Evolutionary conservation across 2,329 filamentous ascomycete species (phyloP), one percentile per base, ranked within the genome.

Genomic region (Hortaea sp.): DNA sequence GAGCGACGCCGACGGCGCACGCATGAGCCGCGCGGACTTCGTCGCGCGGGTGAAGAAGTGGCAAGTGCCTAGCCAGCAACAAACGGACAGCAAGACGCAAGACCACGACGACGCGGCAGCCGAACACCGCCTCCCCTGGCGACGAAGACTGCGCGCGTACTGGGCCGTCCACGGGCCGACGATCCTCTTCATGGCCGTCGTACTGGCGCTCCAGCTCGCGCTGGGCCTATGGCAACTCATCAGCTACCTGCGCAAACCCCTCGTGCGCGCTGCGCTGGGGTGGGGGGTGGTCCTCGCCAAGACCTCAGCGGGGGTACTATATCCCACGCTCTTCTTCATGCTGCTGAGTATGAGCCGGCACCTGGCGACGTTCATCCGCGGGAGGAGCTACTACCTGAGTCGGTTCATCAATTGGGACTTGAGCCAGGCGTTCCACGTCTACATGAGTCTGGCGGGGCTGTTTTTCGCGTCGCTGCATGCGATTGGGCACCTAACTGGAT

Each of bases 301-400:
- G 59, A 70, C 72, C 0, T 72, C 65, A 39, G 75, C 76, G 7
- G 77, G 77, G 3, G 70, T 72, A 0, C 54, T 79, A 1, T 79
- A 78, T 42, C 75, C 75, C 12, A 78, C 75, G 1, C 69, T 79
- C 46, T 78, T 78, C 62, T 78, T 79, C 53, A 64, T 79, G 47
- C 66, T 79, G 5, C 61, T 79, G 5, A 77, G 73, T 54, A 79
- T 79, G 76, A 77, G 73, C 10, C 64, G 76, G 29, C 77, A 75
- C 61, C 68, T 77, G 13, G 70, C 75, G 2, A 79, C 76, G 0
- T 71, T 70, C 45, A 57, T 77, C 35, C 67, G 75, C 11, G 20
- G 20, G 20, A 63, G 70, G n/a, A 75, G 67, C 7, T 75, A 74
- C 50, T 64, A 68, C 44, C 62, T 78, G 48, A 76, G 72, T 2